Conservation (phyloP, 345 rosid species). For the Conringia planisiliqua region DNA sequence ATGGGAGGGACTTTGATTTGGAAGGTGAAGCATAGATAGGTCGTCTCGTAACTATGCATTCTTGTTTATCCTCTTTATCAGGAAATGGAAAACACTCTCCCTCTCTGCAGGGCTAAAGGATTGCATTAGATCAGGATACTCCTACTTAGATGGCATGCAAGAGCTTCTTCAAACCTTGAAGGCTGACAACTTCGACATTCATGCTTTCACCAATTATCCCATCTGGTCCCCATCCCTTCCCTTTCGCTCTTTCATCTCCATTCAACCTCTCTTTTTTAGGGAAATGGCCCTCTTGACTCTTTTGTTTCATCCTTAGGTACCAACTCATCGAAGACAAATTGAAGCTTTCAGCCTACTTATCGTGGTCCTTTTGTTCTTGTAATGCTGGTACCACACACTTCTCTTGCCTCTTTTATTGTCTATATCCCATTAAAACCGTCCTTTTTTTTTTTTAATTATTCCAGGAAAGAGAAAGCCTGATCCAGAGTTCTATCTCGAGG, state of each 20-base stretch:
- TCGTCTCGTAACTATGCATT: not conserved
- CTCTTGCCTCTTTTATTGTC: constrained; percentile 6
- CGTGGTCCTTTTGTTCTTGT: constrained; percentile 95
- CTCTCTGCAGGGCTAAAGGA: constrained; percentile 56
- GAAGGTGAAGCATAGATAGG: constrained; percentile 49
- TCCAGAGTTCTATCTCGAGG: constrained; percentile 61
- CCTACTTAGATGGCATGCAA: constrained; percentile 71
- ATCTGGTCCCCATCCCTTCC: constrained; percentile 46
- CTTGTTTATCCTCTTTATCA: not conserved
- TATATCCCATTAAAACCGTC: not conserved
- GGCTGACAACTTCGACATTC: constrained; percentile 68
- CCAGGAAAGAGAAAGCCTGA: constrained; percentile 96
- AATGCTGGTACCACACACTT: constrained; percentile 42
- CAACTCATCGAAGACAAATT: constrained; percentile 73
- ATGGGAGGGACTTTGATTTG: constrained; percentile 75
- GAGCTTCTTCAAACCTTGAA: constrained; percentile 57
- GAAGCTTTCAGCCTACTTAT: constrained; percentile 64
- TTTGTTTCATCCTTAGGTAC: constrained; percentile 47
- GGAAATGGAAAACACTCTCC: not conserved
- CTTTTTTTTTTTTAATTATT: not conserved
- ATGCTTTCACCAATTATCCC: constrained; percentile 92
- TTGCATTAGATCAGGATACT: constrained; percentile 69
- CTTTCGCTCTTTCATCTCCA: not conserved
- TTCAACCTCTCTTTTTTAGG: not conserved
- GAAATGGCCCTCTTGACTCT: not conserved